Conservation (phyloP, 345 rosid species). For the Camelina laxa region DNA sequence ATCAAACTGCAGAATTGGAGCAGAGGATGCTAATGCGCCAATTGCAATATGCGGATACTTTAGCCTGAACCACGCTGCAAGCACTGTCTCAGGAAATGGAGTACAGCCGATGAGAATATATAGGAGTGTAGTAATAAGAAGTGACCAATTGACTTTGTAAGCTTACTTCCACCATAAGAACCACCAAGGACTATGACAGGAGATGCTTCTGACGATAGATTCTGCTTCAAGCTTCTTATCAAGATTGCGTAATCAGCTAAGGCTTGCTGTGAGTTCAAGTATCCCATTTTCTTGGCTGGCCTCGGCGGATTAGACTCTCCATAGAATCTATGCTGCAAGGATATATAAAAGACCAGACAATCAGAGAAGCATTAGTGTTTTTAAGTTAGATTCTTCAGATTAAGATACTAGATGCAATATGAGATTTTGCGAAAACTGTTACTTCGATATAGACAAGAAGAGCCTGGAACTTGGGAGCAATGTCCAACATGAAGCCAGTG, state of each 20-base stretch:
- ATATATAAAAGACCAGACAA: neutral
- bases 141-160: neutral
- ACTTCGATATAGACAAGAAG: conserved; percentile 80
- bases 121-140: neutral
- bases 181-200: conserved; percentile 85
- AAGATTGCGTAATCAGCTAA: conserved; percentile 75
- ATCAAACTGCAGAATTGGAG: conserved; percentile 75
- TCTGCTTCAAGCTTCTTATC: conserved; percentile 71
- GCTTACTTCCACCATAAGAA: conserved; percentile 84
- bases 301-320: conserved; percentile 65
- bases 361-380: neutral
- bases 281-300: conserved; percentile 62
- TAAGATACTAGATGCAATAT: neutral
- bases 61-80: conserved; percentile 84
- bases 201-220: conserved; percentile 68
- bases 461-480: conserved; percentile 81
- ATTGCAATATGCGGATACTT: conserved; percentile 76
- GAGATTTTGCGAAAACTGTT: conserved; percentile 12
- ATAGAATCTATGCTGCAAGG: conserved; percentile 70
- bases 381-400: neutral
- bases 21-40: conserved; percentile 79
- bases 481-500: conserved; percentile 75
- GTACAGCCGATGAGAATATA: conserved; percentile 16
- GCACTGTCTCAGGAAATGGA: conserved; percentile 53
- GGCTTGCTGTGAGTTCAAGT: conserved; percentile 76